Evolutionary conservation across 2,329 filamentous ascomycete species (phyloP), one percentile per base, ranked within the genome.

Genomic region (Daldinia sp.): DNA sequence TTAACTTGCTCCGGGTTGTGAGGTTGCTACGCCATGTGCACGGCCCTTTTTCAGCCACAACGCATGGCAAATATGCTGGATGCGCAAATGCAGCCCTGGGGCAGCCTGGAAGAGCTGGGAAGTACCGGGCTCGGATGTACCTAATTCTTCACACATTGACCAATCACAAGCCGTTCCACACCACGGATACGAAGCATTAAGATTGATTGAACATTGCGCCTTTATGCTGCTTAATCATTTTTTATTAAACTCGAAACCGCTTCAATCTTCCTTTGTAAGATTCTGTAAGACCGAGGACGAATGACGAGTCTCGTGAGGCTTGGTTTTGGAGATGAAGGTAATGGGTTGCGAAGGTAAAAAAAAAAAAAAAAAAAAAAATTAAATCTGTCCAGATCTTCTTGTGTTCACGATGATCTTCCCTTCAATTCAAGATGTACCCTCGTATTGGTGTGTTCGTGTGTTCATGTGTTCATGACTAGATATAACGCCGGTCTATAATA

Each of bases 161-260:
- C 65, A 71, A 71, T 71, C 65, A 71, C 41, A 42, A n/a, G 26
- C 13, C 30, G 30, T 30, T 28, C 7, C 20, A 64, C 68, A 53
- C 65, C 68, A 71, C 68, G 68, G 59, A 63, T 37, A 35, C 62
- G 59, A 64, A 64, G 46, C 57, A 66, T 48, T 60, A 63, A 71
- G 46, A 68, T 71, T 68, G 61, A 69, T 69, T 56, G 63, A 61
- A 50, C 42, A 60, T 63, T 63, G 30, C 56, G 30, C 9, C 62
- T 62, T 62, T 35, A 63, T 62, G 46, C 50, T 56, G n/a, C 42
- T 28, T 13, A 18, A 48, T 54, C 35, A 15, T 65, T 65, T 64
- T 65, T 64, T 57, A 61, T 65, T 61, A 51, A 63, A 46, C 51
- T 63, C 42, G 42, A 65, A 54, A 63, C 44, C n/a, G 33, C 20